Evolutionary conservation across 257 asterid species (phyloP).

Genomic region (Galeopsis tetrahit): DNA sequence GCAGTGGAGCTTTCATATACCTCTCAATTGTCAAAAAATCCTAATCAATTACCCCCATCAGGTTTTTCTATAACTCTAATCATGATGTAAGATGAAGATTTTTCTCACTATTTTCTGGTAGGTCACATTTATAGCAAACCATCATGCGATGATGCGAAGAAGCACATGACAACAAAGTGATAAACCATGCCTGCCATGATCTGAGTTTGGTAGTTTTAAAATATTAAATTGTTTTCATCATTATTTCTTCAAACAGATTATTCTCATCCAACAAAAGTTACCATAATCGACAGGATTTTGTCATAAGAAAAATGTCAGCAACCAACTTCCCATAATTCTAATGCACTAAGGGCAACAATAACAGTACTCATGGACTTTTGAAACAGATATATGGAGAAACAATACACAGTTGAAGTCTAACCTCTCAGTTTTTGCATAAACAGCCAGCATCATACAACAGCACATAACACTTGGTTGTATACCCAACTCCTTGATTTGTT

Average conservation of each 20-base stretch:
- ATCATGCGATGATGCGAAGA: slow-evolving; percentile 18
- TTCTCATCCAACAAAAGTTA: neutral
- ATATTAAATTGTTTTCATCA: neutral
- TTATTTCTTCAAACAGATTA: slow-evolving; percentile 20
- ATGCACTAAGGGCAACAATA: slow-evolving; percentile 21
- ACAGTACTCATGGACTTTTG: slow-evolving; percentile 27
- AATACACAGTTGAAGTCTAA: slow-evolving; percentile 39
- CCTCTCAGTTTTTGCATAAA: slow-evolving; percentile 79
- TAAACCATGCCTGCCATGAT: neutral
- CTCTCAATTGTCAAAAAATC: slow-evolving; percentile 19
- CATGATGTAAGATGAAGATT: slow-evolving; percentile 12
- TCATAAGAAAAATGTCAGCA: neutral
- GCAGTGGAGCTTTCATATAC: slow-evolving; percentile 8
- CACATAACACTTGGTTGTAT: slow-evolving; percentile 92
- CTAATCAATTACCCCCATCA: slow-evolving; percentile 16
- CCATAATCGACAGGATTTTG: neutral
- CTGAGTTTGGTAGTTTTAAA: slow-evolving; percentile 4
- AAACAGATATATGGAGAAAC: slow-evolving; percentile 26
- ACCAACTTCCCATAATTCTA: neutral
- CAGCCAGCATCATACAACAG: slow-evolving; percentile 94
- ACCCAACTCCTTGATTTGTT: slow-evolving; percentile 81
- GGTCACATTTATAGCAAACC: neutral
- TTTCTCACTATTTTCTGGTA: neutral
- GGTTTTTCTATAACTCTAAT: neutral
- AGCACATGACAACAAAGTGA: slow-evolving; percentile 1